These are phyloP conservation scores for Neophaeococcomyces mojaviensis DNA, from an alignment of 2,329 filamentous ascomycete genomes.

Conservation along the genomic window DNA sequence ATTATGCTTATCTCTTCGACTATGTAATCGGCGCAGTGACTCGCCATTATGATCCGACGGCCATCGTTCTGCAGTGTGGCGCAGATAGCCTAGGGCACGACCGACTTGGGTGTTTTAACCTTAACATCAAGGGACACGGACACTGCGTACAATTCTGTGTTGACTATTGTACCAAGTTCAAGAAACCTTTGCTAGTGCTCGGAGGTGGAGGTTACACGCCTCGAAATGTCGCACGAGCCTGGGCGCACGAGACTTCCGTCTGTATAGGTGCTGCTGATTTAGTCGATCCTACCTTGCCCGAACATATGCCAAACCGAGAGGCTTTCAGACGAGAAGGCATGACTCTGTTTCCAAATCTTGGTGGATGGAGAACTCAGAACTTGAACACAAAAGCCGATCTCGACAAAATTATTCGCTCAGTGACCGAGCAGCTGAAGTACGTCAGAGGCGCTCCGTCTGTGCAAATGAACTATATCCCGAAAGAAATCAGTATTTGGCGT, in stretches of 20 bases:
- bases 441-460: conserved; percentile 79
- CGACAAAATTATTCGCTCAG: conserved; percentile 65
- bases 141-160: conserved; percentile 88
- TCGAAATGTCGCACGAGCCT: conserved; percentile 89
- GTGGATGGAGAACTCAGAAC: conserved; percentile 61
- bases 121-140: conserved; percentile 90
- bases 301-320: conserved; percentile 74
- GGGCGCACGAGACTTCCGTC: conserved; percentile 93
- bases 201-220: conserved; percentile 96
- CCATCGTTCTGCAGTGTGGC: conserved; percentile 91
- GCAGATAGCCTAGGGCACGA: conserved; percentile 92
- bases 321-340: conserved; percentile 78
- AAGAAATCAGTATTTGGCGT: conserved; percentile 56
- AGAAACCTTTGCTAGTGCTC: conserved; percentile 77
- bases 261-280: conserved; percentile 67
- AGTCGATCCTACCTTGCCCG: conserved; percentile 66
- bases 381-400: conserved; percentile 71
- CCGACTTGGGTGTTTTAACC: conserved; percentile 87
- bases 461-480: conserved; percentile 72
- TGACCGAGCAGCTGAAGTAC: conserved; percentile 80
- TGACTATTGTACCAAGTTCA: conserved; percentile 72
- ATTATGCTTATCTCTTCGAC: conserved; percentile 81
- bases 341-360: conserved; percentile 77
- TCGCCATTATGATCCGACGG: conserved; percentile 75
- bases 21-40: conserved; percentile 71